Conservation (phyloP, 176 grass and related monocot species). For the Oryza rufipogon region DNA sequence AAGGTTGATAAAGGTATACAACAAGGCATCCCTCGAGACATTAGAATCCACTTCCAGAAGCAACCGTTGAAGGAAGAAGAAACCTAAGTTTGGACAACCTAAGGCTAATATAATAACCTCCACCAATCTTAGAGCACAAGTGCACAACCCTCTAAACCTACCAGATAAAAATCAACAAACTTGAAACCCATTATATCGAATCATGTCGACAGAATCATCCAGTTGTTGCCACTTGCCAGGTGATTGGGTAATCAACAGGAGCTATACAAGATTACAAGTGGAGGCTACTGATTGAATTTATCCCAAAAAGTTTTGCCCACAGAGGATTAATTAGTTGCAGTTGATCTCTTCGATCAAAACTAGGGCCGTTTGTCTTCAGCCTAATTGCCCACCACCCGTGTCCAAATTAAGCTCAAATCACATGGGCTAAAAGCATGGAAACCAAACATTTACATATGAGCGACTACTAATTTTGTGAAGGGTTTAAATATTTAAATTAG, state of each 20-base stretch:
- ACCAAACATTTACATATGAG: neutral
- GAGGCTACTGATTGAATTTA: neutral
- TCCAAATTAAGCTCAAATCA: neutral
- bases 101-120: too few relatives aligned
- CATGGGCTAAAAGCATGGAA: neutral
- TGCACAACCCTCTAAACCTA: too few relatives aligned
- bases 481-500: neutral
- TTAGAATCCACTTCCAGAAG: too few relatives aligned
- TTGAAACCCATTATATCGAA: neutral
- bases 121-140: too few relatives aligned
- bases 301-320: too few relatives aligned
- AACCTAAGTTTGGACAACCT: too few relatives aligned
- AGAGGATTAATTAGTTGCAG: too few relatives aligned
- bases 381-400: neutral
- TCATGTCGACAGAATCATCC: too few relatives aligned
- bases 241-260: neutral
- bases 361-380: neutral
- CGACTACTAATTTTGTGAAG: neutral
- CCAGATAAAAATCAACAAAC: too few relatives aligned
- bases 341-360: neutral
- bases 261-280: neutral
- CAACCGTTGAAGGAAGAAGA: too few relatives aligned
- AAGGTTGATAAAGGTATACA: too few relatives aligned
- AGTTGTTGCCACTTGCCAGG: neutral
- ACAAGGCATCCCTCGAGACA: too few relatives aligned